Percentiles rank a stretch among this genome's conserved stretches.
phyloP scores from a whole-genome alignment of 208 protist genomes.

The Leishmania arabica region DNA sequence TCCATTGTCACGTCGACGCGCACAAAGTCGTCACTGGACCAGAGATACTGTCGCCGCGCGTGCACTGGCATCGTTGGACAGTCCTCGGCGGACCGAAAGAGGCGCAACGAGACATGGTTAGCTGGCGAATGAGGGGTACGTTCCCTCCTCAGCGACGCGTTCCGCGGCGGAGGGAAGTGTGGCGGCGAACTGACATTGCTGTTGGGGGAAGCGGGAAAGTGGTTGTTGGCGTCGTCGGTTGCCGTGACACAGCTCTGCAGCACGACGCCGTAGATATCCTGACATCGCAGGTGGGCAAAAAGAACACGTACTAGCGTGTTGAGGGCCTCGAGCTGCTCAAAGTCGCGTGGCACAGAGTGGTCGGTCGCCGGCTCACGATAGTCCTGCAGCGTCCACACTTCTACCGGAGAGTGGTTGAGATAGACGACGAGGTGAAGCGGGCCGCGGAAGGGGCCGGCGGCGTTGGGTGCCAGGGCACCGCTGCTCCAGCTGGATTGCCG shows the following conservation, averaged over 20 bases:
- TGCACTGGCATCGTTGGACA: constrained; percentile 18
- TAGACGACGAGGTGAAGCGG: constrained; percentile 47
- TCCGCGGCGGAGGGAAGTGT: constrained; percentile 8
- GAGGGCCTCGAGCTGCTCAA: constrained; percentile 45
- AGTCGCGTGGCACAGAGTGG: constrained; percentile 38
- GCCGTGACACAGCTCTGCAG: constrained; percentile 34
- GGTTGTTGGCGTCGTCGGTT: constrained; percentile 13
- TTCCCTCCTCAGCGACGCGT: constrained; percentile 10
- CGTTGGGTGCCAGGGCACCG: not conserved
- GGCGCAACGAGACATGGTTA: constrained; percentile 27
- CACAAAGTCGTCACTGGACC: constrained; percentile 39
- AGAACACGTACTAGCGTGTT: constrained; percentile 48
- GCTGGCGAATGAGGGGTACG: constrained; percentile 17
- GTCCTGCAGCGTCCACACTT: constrained; percentile 54
- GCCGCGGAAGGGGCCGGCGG: constrained; percentile 24
- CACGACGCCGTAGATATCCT: constrained; percentile 41
- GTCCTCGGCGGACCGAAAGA: constrained; percentile 22
- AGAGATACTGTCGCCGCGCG: constrained; percentile 22
- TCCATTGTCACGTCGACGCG: constrained; percentile 38
- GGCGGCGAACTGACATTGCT: constrained; percentile 5
- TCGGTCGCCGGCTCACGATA: constrained; percentile 43
- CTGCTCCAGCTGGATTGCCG: constrained; percentile 7
- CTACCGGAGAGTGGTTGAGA: constrained; percentile 34
- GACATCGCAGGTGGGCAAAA: constrained; percentile 41
- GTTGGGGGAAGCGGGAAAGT: not conserved